Percentiles rank a stretch among this genome's conserved stretches.
Conservation (phyloP, 2,329 filamentous ascomycete genomes). For the Pseudocercospora fuligena region DNA sequence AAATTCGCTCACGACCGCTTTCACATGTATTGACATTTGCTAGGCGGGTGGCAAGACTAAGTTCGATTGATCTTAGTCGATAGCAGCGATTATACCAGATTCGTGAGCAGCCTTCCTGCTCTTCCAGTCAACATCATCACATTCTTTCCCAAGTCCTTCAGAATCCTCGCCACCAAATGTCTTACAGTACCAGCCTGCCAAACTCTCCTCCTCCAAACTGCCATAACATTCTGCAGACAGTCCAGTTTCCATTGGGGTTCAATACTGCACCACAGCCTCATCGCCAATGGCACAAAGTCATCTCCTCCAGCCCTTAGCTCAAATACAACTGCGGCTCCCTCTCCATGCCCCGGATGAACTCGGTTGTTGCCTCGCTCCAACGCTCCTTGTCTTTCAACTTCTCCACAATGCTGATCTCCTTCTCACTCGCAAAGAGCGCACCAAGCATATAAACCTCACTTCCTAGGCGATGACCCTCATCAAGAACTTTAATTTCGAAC, state of each 20-base stretch:
- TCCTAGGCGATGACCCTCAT: constrained; percentile 3
- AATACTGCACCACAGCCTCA: no score
- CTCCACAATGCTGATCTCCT: constrained; percentile 16
- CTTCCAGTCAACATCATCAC: no score
- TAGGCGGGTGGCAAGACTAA: no score
- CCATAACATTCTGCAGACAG: no score
- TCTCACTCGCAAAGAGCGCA: constrained; percentile 20
- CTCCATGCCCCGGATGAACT: background rate
- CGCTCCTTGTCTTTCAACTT: background rate
- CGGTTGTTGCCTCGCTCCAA: background rate
- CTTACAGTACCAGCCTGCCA: background rate
- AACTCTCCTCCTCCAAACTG: background rate
- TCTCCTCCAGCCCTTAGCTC: background rate
- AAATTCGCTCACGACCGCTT: no score
- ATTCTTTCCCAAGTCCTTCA: no score
- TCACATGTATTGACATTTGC: no score
- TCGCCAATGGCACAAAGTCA: no score
- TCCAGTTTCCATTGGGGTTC: no score
- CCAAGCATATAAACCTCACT: constrained; percentile 22
- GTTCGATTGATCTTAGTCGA: no score
- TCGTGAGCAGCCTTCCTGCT: no score
- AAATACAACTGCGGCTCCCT: background rate
- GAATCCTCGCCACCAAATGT: background rate
- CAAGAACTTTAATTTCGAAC: background rate
- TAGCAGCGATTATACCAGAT: no score